Percentiles rank a stretch among this genome's conserved stretches.
These are phyloP conservation scores for Claviceps cyperi DNA, from an alignment of 2,329 filamentous ascomycete species.

Conservation along the genomic window DNA sequence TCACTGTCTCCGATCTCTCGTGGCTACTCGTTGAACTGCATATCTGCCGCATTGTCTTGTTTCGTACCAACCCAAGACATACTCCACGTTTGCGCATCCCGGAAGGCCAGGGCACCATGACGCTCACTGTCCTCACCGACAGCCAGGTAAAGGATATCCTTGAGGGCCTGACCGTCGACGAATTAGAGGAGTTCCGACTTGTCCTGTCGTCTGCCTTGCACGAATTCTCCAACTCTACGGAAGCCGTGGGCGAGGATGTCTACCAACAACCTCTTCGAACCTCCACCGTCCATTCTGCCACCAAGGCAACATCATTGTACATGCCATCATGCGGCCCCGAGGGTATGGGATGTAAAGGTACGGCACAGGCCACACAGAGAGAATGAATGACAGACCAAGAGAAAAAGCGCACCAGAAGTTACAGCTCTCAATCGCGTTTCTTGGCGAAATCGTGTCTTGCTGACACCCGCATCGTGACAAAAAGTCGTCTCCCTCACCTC, in stretches of 20 bases:
- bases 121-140: conserved; percentile 44
- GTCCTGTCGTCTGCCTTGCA: conserved; percentile 38
- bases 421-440: neutral
- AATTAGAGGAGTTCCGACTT: conserved; percentile 37
- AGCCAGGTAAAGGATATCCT: conserved; percentile 39
- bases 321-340: conserved; percentile 55
- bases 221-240: conserved; percentile 45
- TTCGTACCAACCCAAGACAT: too few relatives aligned
- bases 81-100: too few relatives aligned
- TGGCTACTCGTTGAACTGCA: neutral
- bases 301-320: conserved; percentile 50
- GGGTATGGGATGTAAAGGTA: conserved; percentile 56
- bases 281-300: conserved; percentile 30
- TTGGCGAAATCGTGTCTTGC: neutral
- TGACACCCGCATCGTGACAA: conserved; percentile 12
- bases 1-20: too few relatives aligned
- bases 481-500: conserved; percentile 47
- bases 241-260: conserved; percentile 25
- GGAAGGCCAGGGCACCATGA: conserved; percentile 25
- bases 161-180: conserved; percentile 35
- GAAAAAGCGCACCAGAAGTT: neutral
- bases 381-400: neutral
- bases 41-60: neutral
- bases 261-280: conserved; percentile 43
- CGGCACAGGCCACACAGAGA: neutral